These are phyloP conservation scores for Nakazawaea wickerhamii DNA, from an alignment of 805 yeast species.

Conservation along the genomic window DNA sequence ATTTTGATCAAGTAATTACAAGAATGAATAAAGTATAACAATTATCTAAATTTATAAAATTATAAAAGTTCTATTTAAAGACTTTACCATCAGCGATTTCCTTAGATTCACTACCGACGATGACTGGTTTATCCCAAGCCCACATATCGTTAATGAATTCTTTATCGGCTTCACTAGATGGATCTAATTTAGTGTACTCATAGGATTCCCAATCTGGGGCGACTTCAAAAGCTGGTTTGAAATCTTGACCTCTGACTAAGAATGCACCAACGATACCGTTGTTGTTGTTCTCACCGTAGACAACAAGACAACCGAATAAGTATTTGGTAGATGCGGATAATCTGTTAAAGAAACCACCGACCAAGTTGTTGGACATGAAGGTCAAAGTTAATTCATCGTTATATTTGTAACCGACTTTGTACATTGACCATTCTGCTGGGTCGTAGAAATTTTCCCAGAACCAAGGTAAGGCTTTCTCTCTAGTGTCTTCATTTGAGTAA, in stretches of 20 bases:
- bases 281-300: conserved; percentile 90
- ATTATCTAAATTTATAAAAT: background rate
- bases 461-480: conserved; percentile 84
- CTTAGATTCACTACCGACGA: conserved; percentile 61
- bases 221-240: conserved; percentile 78
- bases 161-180: conserved; percentile 59
- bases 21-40: background rate
- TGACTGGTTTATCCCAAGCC: conserved; percentile 90
- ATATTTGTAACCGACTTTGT: conserved; percentile 87
- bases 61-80: conserved; percentile 48
- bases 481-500: conserved; percentile 89
- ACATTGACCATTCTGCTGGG: conserved; percentile 81
- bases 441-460: conserved; percentile 81
- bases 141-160: conserved; percentile 73
- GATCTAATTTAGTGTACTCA: conserved; percentile 68
- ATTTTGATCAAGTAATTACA: conserved; percentile 9
- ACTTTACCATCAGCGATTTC: conserved; percentile 92
- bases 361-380: conserved; percentile 88
- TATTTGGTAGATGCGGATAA: conserved; percentile 77
- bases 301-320: conserved; percentile 80
- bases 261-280: conserved; percentile 87
- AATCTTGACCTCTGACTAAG: conserved; percentile 83
- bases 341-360: conserved; percentile 92
- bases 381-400: conserved; percentile 87
- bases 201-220: conserved; percentile 96